Conservation (phyloP, 2,329 filamentous ascomycete genomes). For the Aureobasidium vineae region DNA sequence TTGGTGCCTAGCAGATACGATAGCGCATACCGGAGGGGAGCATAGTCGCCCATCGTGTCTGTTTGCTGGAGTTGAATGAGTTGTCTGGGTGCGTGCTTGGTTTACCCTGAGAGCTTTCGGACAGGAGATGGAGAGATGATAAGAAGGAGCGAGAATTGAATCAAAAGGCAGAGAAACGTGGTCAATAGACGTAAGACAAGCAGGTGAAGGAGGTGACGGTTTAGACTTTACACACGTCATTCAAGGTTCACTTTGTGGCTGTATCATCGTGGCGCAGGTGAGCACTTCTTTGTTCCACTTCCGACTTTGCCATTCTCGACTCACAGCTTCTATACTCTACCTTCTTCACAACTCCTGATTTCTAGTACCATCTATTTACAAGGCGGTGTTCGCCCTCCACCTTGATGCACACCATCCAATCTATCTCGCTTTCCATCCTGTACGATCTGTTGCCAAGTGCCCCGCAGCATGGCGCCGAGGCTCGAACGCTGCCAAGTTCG, state of each 20-base stretch:
- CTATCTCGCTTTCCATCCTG: not conserved
- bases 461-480: not conserved
- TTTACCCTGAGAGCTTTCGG: not conserved
- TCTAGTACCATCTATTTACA: not conserved
- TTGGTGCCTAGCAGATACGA: not conserved
- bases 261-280: not conserved
- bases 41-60: conserved; percentile 25
- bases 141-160: not conserved
- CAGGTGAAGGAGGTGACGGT: not conserved
- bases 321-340: not conserved
- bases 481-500: not conserved
- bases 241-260: not conserved
- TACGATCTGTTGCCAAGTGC: not conserved
- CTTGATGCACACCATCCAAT: not conserved
- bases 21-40: conserved; percentile 26
- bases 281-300: not conserved
- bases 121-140: not conserved
- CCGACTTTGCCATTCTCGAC: not conserved
- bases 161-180: not conserved
- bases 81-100: not conserved
- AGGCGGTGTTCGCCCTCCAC: not conserved
- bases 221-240: conserved; percentile 2
- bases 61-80: not conserved
- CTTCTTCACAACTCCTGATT: not conserved
- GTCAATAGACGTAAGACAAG: not conserved